Evolutionary conservation across 2,329 filamentous ascomycete species (phyloP), one percentile per base, ranked within the genome.

Genomic region (Coniochaeta sp.): DNA sequence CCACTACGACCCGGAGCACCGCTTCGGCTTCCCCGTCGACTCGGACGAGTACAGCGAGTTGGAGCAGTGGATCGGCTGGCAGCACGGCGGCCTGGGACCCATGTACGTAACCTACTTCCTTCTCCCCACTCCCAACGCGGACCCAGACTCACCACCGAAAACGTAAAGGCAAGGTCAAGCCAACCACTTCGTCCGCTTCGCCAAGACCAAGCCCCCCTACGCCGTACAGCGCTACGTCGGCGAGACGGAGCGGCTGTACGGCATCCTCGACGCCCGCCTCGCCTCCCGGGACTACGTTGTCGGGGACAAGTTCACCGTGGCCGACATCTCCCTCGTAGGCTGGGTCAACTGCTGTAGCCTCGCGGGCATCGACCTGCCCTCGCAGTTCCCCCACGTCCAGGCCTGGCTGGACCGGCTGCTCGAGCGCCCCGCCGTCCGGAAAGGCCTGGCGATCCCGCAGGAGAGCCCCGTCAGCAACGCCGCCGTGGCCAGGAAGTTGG

Each of bases 41-140:
- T 61, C 60, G 55, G 60, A 72, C 63, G 70, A 77, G 63, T 71
- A 75, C 62, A 70, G 69, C 58, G 69, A 69, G 47, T 76, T 75
- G 44, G 82, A 86, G 74, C 81, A 84, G 70, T 89, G 86, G 86
- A 79, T 86, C 63, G 81, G 81, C 42, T 89, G 85, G 84, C 86
- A 91, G 75, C 89, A 90, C 67, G 88, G 86, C n/a, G 89, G 89
- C 1, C 68, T 91, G 2, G 88, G 88, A 0, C 89, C 89, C 2
- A 83, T 82, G 78, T 70, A 60, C 62, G 68, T 9, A 8, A 32
- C 30, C 36, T 12, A 8, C 17, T 40, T n/a, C 36, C 28, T n/a
- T 44, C 9, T 40, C 38, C 17, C 10, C 32, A 34, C 4, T n/a
- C 38, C 4, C 17, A n/a, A 40, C 38, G n/a, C n/a, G n/a, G n/a